Base-by-base conservation (phyloP, 1,284 basidiomycete species). In the Austroboletus sp. region DNA sequence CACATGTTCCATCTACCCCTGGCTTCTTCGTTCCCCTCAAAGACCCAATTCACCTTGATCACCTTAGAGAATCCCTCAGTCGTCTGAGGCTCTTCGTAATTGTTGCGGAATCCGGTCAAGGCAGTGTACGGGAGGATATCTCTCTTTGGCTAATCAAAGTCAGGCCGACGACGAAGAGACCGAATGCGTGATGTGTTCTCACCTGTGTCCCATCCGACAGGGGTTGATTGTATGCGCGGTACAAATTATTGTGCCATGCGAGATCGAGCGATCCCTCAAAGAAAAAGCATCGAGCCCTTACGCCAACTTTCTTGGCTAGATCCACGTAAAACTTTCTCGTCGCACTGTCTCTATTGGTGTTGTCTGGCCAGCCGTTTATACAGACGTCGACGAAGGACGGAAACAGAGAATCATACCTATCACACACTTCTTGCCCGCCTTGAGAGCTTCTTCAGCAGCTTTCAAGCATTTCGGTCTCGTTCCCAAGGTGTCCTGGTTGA, bases 231-330 rank as follows among this genome's bases (percentile, higher is more conserved):
- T 74, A 82, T 27, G 87, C 80, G 25, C 91, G 79, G 61, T 93
- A 94, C 3, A 90, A 63, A 57, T 93, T 93, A 60, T 94, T 94
- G 62, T 95, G 92, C 79, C 82, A 87, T 3, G 89, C 88, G 3
- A 95, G 72, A 41, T 89, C 85, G 19, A 78, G 56, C 1, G 83
- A 78, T 33, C 80, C 81, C 9, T 77, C 70, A 55, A 95, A 95
- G 25, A 74, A 54, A 60, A 93, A 79, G 58, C 87, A 84, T 43
- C 56, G 60, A 38, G 52, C 46, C 21, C 53, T 71, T 0, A 83
- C 70, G 1, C 72, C 64, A 2, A 73, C 53, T 41, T 74, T 73
- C 57, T 72, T 75, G 9, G 88, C 84, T 12, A 90, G 54, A 36
- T 79, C 72, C 12, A 89, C 54, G 59, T 90, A 95, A 37, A 73